phyloP scores from a whole-genome alignment of 2,329 filamentous ascomycete genomes.

The Botryotinia convoluta region DNA sequence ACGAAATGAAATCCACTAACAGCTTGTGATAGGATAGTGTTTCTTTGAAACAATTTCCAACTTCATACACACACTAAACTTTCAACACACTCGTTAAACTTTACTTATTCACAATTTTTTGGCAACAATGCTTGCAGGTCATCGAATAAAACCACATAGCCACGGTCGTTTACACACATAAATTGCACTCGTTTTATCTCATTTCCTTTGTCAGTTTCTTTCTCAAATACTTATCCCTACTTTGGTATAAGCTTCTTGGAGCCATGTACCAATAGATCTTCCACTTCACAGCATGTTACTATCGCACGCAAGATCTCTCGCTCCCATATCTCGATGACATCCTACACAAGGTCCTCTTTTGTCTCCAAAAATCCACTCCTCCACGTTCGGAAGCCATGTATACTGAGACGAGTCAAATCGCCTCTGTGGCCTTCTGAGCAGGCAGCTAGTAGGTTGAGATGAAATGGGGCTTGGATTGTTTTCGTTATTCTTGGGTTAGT shows the following conservation, averaged over 20 bases:
- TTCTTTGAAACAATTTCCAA: neutral
- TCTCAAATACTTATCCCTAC: neutral
- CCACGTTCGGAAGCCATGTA: conserved; percentile 8
- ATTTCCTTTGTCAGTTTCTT: neutral
- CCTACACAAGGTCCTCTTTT: neutral
- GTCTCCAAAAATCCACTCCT: conserved; percentile 7
- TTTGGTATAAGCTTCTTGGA: neutral
- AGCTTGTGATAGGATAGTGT: neutral
- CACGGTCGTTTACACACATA: neutral
- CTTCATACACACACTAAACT: neutral
- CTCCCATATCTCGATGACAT: neutral
- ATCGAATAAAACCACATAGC: neutral
- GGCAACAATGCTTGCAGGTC: neutral
- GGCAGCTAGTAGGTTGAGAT: conserved; percentile 8
- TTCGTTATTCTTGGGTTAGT: neutral
- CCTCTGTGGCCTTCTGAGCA: conserved; percentile 11
- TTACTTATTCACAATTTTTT: neutral
- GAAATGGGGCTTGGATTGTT: neutral
- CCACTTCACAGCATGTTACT: neutral
- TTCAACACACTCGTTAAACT: neutral
- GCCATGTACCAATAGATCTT: neutral
- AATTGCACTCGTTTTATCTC: no score
- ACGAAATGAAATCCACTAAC: neutral
- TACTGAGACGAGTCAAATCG: conserved; percentile 5
- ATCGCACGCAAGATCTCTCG: neutral